Conservation (phyloP, 1,284 basidiomycete species). For the Naganishia sp. region DNA sequence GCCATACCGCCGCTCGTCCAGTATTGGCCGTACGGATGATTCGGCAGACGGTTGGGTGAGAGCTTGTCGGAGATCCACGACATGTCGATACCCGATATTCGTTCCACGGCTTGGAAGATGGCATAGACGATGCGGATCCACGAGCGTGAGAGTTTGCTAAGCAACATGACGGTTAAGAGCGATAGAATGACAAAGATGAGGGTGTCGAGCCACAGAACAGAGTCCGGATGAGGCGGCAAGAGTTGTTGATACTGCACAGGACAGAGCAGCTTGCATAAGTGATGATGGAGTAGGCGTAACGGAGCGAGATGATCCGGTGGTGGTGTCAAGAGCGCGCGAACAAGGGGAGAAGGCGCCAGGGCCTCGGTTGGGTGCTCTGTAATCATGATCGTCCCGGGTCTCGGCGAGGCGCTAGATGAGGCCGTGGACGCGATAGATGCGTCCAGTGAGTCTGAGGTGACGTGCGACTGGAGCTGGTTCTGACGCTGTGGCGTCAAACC, state of each 20-base stretch:
- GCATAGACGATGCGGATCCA: conserved; percentile 13
- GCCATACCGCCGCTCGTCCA: conserved; percentile 5
- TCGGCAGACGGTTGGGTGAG: conserved; percentile 1
- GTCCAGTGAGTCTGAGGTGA: not conserved
- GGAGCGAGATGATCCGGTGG: conserved; percentile 24
- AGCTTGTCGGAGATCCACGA: conserved; percentile 21
- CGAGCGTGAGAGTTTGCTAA: conserved; percentile 30
- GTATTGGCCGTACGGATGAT: conserved; percentile 2
- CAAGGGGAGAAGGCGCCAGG: conserved; percentile 1
- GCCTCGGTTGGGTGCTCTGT: not conserved
- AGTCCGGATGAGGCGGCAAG: conserved; percentile 7
- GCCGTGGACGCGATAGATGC: not conserved
- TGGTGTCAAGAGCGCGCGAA: conserved; percentile 4
- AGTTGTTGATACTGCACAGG: conserved; percentile 1
- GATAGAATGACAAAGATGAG: conserved; percentile 28
- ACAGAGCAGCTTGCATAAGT: conserved; percentile 21
- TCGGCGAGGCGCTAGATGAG: not conserved
- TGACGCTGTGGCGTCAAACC: not conserved
- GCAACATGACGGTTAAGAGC: conserved; percentile 47
- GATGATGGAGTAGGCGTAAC: conserved; percentile 17
- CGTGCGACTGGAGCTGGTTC: not conserved
- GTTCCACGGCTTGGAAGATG: not conserved
- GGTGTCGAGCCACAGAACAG: conserved; percentile 34
- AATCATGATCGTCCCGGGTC: not conserved
- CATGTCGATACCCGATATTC: conserved; percentile 17